Evolutionary conservation across 805 yeast genomes (phyloP).

Genomic region (Huiozyma sinensis): DNA sequence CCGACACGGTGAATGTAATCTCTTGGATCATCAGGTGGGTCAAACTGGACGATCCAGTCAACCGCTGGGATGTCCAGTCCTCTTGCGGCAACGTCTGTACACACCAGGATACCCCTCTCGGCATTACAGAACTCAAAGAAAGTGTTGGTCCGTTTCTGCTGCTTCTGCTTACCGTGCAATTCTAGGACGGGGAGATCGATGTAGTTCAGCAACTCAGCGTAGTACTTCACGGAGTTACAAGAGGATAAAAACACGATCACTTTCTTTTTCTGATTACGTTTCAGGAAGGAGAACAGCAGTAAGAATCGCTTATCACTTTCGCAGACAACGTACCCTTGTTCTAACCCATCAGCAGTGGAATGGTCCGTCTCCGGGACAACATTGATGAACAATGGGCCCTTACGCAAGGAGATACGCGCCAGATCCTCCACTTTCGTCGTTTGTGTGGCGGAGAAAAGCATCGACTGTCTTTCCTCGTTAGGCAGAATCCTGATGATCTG

Average conservation of each 20-base stretch:
- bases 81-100: slow-evolving; percentile 99
- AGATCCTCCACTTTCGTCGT: slow-evolving; percentile 97
- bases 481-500: slow-evolving; percentile 93
- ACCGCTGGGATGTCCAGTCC: slow-evolving; percentile 98
- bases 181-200: slow-evolving; percentile 95
- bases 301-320: slow-evolving; percentile 92
- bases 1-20: slow-evolving; percentile 99
- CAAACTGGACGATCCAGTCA: slow-evolving; percentile 98
- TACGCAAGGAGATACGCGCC: slow-evolving; percentile 89
- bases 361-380: slow-evolving; percentile 75
- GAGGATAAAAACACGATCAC: slow-evolving; percentile 91
- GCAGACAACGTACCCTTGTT: slow-evolving; percentile 97
- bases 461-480: slow-evolving; percentile 83
- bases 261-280: slow-evolving; percentile 84
- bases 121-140: slow-evolving; percentile 98
- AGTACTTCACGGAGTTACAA: slow-evolving; percentile 94
- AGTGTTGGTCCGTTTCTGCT: slow-evolving; percentile 96
- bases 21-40: slow-evolving; percentile 99
- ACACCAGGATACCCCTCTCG: slow-evolving; percentile 80
- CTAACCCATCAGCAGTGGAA: slow-evolving; percentile 93
- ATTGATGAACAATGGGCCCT: slow-evolving; percentile 88
- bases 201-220: slow-evolving; percentile 88
- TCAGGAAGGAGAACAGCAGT: slow-evolving; percentile 81
- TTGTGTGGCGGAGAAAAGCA: slow-evolving; percentile 98
- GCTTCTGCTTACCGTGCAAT: slow-evolving; percentile 96